Conservation (phyloP, 768 basidiomycete genomes). For the Solioccasus polychromus region DNA sequence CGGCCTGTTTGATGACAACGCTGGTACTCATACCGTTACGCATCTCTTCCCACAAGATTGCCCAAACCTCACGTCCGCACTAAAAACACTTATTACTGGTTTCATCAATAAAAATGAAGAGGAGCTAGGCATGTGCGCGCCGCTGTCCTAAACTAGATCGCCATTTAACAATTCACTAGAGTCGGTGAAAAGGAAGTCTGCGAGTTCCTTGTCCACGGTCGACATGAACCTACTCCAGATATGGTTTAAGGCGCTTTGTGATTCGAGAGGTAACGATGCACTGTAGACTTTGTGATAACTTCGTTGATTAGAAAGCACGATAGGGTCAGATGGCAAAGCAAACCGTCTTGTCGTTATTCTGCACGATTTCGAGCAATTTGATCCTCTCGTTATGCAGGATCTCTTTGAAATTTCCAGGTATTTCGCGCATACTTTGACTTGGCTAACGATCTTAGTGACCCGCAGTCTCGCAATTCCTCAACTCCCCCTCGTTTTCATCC, state of each 20-base stretch:
- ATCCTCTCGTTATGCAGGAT: slow-evolving; percentile 60
- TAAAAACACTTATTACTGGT: slow-evolving; percentile 53
- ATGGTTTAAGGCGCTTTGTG: slow-evolving; percentile 52
- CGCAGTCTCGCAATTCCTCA: slow-evolving; percentile 48
- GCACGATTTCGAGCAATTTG: slow-evolving; percentile 76
- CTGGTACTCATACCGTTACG: slow-evolving; percentile 31
- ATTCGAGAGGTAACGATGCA: slow-evolving; percentile 36
- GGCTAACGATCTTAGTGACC: neutral
- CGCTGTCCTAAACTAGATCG: neutral
- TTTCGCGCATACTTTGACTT: slow-evolving; percentile 1
- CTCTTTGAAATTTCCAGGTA: slow-evolving; percentile 72
- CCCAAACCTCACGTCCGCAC: slow-evolving; percentile 45
- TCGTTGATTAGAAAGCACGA: neutral
- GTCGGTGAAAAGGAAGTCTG: slow-evolving; percentile 42
- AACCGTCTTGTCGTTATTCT: slow-evolving; percentile 56
- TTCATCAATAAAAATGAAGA: slow-evolving; percentile 44
- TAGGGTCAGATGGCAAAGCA: slow-evolving; percentile 15
- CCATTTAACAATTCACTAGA: slow-evolving; percentile 21
- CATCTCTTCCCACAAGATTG: slow-evolving; percentile 63
- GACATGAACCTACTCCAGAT: slow-evolving; percentile 59
- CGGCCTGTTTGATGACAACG: slow-evolving; percentile 18
- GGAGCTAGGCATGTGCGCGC: slow-evolving; percentile 28
- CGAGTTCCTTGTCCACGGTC: slow-evolving; percentile 53
- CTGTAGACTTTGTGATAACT: neutral
- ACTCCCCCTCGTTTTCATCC: slow-evolving; percentile 63